Base-by-base conservation (phyloP, 164 flowering plant species). In the Cinnamomum chago region DNA sequence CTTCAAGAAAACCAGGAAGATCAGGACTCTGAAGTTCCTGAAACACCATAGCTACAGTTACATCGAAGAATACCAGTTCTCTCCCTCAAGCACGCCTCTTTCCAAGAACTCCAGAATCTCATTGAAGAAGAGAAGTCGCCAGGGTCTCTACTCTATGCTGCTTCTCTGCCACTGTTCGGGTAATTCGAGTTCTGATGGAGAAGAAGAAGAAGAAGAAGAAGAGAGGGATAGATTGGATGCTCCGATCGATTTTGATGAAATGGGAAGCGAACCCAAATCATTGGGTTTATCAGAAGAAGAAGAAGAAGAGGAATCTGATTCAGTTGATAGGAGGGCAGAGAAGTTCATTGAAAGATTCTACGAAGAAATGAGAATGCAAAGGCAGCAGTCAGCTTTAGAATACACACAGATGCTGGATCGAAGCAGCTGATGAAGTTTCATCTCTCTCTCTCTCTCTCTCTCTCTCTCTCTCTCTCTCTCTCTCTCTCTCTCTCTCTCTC, bases 301-400 rank as follows among this genome's bases (percentile, higher is more conserved):
- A 12, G 83, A 79, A 25, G 35, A 30, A 30, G 35, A 30, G 5
- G 87, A 79, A 1, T 83, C 75, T n/a, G 91, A 86, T 60, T 90
- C 88, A 0, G 84, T 90, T 68, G 92, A 92, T 81, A 74, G 76
- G 79, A 86, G 83, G 71, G 97, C 97, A 10, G 91, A 90, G 88
- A 82, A 65, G 78, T 90, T 90, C 78, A 92, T 90, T 58, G 75
- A 78, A 65, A 87, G 80, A 71, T 89, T 92, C 70, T 92, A 89
- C 67, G 81, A 78, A 62, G 85, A 88, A 47, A 89, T 88, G 79
- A 87, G 85, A 79, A 67, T 84, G 79, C 87, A 90, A 80, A 84
- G 84, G 70, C 82, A 80, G 64, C 83, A 85, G 72, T 77, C 84
- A 47, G 17, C 47, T 65, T 72, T 77, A 73, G 67, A 62, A 64